Base-by-base conservation (phyloP, 1,284 basidiomycete genomes). In the Pseudozyma sp. region DNA sequence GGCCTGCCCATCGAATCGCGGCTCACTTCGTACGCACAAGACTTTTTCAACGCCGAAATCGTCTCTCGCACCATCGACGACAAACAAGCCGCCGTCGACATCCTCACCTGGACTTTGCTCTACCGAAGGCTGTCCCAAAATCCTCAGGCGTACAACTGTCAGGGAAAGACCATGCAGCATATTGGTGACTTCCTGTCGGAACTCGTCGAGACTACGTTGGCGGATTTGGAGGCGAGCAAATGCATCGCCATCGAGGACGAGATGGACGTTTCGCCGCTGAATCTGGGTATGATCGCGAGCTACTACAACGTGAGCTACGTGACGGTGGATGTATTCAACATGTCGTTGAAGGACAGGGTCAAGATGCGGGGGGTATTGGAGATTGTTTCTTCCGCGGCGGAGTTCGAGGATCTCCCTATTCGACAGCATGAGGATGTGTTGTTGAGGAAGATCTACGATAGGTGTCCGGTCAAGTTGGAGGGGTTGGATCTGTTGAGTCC, bases 41-140 rank as follows among this genome's bases (percentile, higher is more conserved):
- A 99, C 85, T 97, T 97, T 85, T 97, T 99, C 90, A 89, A 99
- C 69, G 94, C 96, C 1, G 97, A 99, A 86, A 97, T 99, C 75
- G 95, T 95, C 11, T 94, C 97, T 33, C 94, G 94, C 87, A 99
- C 96, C 4, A 97, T 99, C 68, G 95, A 98, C 87, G 81, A 83
- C 72, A 84, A 83, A 62, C 81, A 84, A 48, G 75, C 74, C 7
- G 77, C 80, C 0, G 73, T 81, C 31, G 94, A 96, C 85, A 94
- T 94, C 76, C 85, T 95, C 67, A 96, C 94, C 0, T 96, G 93
- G 93, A 93, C 93, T 29, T 94, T 92, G 85, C 97, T 98, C 88
- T 99, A 98, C 86, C 90, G 96, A 33, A 90, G 95, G 16, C 92
- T 99, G 89, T 94, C 93, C 5, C 93, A 96, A 85, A 97, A 97